These are phyloP conservation scores for Thermomyces lanuginosus DNA, from an alignment of 2,329 filamentous ascomycete genomes.

Conservation along the genomic window DNA sequence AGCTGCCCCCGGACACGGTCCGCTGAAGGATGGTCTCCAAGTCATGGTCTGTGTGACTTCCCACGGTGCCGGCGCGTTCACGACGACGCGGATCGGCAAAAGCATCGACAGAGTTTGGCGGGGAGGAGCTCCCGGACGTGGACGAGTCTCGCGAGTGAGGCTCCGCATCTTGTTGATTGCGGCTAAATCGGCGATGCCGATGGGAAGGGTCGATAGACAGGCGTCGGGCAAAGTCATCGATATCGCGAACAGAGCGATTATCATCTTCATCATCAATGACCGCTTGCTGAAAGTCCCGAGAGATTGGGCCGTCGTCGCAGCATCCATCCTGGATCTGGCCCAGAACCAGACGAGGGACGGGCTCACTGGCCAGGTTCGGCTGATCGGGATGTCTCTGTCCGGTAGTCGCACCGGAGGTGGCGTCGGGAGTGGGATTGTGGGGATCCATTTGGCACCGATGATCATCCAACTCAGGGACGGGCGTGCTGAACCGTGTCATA, in stretches of 20 bases:
- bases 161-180: slow-evolving; percentile 22
- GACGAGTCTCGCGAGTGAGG: slow-evolving; percentile 33
- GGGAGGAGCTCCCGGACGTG: slow-evolving; percentile 55
- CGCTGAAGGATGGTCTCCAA: slow-evolving; percentile 48
- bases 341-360: slow-evolving; percentile 32
- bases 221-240: slow-evolving; percentile 20
- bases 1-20: slow-evolving; percentile 53
- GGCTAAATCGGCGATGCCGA: slow-evolving; percentile 19
- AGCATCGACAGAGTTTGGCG: slow-evolving; percentile 92
- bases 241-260: slow-evolving; percentile 19
- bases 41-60: slow-evolving; percentile 40
- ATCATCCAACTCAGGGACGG: slow-evolving; percentile 59
- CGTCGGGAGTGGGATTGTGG: slow-evolving; percentile 13
- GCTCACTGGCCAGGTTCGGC: slow-evolving; percentile 30
- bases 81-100: slow-evolving; percentile 83
- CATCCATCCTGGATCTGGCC: slow-evolving; percentile 33
- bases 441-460: slow-evolving; percentile 45
- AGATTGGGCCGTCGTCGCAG: slow-evolving; percentile 28
- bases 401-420: slow-evolving; percentile 21
- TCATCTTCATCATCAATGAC: slow-evolving; percentile 67
- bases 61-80: slow-evolving; percentile 54
- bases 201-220: slow-evolving; percentile 28
- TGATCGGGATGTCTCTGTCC: slow-evolving; percentile 24
- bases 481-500: slow-evolving; percentile 46
- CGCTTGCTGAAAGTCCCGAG: slow-evolving; percentile 77